phyloP scores from a whole-genome alignment of 371 early-diverging fungal genomes.

The Apophysomyces trapeziformis region DNA sequence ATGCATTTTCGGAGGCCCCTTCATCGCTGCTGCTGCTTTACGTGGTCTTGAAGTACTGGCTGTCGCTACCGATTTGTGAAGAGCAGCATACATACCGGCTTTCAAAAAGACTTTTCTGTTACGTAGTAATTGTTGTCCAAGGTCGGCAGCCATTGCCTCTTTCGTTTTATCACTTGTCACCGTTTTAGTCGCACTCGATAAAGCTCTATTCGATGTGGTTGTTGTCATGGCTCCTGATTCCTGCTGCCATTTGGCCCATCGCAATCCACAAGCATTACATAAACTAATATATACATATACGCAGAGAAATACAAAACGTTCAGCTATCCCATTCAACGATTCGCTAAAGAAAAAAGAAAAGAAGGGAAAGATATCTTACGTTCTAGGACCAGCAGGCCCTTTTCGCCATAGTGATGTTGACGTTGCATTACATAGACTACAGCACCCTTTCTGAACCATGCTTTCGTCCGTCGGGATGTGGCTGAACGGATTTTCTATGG shows the following conservation, averaged over 20 bases:
- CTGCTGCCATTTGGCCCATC: slow-evolving; percentile 23
- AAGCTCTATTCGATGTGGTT: slow-evolving; percentile 1
- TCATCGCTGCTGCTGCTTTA: slow-evolving; percentile 18
- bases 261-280: slow-evolving; percentile 52
- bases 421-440: slow-evolving; percentile 17
- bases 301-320: not conserved
- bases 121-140: slow-evolving; percentile 3
- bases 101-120: slow-evolving; percentile 25
- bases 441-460: not conserved
- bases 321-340: no score
- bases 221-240: not conserved
- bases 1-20: not conserved
- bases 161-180: not conserved
- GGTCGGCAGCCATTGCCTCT: not conserved
- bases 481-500: not conserved
- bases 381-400: slow-evolving; percentile 39
- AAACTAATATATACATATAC: slow-evolving; percentile 20
- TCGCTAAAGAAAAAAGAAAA: not conserved
- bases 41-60: not conserved
- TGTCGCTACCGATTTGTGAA: slow-evolving; percentile 7
- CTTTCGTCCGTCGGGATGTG: slow-evolving; percentile 3
- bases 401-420: slow-evolving; percentile 39
- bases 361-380: slow-evolving; percentile 24
- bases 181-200: not conserved
- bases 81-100: slow-evolving; percentile 30